A percentile compares a stretch with the other conserved stretches of the same genome.
Conservation (phyloP, 169 alveolate genomes). For the Perkinsus marinus region DNA sequence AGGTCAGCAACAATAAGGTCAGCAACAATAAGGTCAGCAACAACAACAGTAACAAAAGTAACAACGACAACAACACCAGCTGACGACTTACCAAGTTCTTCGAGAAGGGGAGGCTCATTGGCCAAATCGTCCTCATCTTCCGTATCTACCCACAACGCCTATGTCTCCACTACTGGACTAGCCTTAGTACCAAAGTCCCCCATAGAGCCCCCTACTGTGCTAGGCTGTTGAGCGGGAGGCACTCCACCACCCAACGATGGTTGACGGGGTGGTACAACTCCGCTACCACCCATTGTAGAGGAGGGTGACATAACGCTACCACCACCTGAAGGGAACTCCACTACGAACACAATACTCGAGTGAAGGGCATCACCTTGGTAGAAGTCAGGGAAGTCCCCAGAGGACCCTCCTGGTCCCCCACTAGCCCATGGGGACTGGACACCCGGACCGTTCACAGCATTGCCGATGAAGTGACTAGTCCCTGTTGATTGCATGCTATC, state of each 20-base stretch:
- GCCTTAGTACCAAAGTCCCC: not conserved
- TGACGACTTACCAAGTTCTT: constrained; percentile 28
- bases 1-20: too few relatives aligned
- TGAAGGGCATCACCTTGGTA: not conserved
- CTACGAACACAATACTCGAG: not conserved
- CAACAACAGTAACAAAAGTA: too few relatives aligned
- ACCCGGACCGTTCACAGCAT: too few relatives aligned
- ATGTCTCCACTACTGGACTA: not conserved
- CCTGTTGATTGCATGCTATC: not conserved
- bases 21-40: too few relatives aligned
- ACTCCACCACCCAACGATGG: not conserved
- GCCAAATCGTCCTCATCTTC: constrained; percentile 32
- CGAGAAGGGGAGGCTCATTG: constrained; percentile 41
- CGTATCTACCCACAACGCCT: not conserved
- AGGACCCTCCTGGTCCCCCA: not conserved
- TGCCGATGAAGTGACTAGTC: too few relatives aligned
- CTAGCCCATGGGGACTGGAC: too few relatives aligned
- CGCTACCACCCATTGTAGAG: not conserved
- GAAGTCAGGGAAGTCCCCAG: not conserved
- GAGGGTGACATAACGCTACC: not conserved
- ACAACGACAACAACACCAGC: not conserved
- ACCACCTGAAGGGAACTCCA: not conserved
- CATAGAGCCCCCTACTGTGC: not conserved
- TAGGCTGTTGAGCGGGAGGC: not conserved
- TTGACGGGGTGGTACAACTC: not conserved